Base-by-base conservation (phyloP, 1,284 basidiomycete species). In the Trichosporon faecale region DNA sequence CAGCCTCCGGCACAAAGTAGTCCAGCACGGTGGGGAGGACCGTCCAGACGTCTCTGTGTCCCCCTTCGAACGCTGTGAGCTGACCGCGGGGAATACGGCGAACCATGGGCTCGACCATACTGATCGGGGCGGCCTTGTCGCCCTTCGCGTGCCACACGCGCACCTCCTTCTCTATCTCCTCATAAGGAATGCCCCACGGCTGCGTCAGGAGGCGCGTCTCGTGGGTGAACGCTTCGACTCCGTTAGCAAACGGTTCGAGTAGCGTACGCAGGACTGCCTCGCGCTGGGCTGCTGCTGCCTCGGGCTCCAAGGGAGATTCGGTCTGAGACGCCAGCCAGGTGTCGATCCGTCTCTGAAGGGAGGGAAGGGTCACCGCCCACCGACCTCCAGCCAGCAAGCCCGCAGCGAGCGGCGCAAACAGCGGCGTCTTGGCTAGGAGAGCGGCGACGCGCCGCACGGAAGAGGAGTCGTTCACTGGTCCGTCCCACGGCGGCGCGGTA, bases 401-500 rank as follows among this genome's bases (percentile, higher is more conserved):
- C 2, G 33, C 23, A 0, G 23, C 40, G 9, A 29, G 31, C 0
- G 16, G 44, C 5, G 46, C 33, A 33, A 33, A 44, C 63, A 33
- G 29, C 18, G 46, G 46, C 16, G 52, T 40, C 1, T 23, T 2
- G 3, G 63, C 35, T 5, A 65, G 21, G 2, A 55, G 21, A 1
- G 31, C 21, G 14, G 25, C 27, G 23, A 44, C 25, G 7, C 57
- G 70, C 31, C 52, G n/a, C n/a, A 55, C 52, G 5, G 8, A 25
- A 7, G 65, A 55, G 65, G 35, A 60, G 57, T 61, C 40, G 3
- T 40, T 27, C 12, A 57, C 33, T 4, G 44, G 61, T 1, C 64
- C 49, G 2, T 33, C 46, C 71, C 71, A 72, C 1, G 71, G 68
- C 23, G 71, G 67, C 5, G 68, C 71, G n/a, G 63, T 60, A 12